Conservation (phyloP, 192 early-diverging fungal species). For the Coemansia sp. region DNA sequence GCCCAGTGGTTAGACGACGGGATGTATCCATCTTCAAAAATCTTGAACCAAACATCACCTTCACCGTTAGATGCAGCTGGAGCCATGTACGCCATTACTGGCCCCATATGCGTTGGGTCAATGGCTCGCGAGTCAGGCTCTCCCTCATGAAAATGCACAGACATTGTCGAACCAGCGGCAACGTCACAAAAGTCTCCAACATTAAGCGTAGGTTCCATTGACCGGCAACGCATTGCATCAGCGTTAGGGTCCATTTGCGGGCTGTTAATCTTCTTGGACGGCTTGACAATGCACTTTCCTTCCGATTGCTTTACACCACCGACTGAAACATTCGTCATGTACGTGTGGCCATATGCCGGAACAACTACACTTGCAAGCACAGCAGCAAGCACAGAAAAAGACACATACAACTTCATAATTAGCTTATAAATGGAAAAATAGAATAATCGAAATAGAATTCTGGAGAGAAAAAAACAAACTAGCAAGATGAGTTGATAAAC, state of each 20-base stretch:
- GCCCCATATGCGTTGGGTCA: conserved; percentile 12
- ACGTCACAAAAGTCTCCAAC: conserved; percentile 10
- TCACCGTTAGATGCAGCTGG: conserved; percentile 9
- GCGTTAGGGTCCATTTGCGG: conserved; percentile 14
- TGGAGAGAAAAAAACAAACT: no score
- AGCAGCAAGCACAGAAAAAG: background rate
- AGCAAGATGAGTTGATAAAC: no score
- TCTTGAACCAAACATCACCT: conserved; percentile 31
- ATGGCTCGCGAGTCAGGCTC: background rate
- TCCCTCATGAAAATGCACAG: conserved; percentile 13
- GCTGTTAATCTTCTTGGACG: conserved; percentile 3
- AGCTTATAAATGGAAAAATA: background rate
- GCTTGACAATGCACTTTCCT: background rate
- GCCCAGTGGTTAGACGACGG: conserved; percentile 28
- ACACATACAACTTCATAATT: background rate
- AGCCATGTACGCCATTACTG: conserved; percentile 31
- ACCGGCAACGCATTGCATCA: conserved; percentile 19
- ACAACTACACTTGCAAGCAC: background rate
- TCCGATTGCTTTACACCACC: background rate
- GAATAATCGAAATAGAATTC: background rate
- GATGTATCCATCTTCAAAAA: conserved; percentile 31
- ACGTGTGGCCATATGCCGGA: background rate
- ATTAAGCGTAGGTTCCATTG: background rate
- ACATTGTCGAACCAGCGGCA: conserved; percentile 14
- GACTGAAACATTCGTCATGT: background rate